A percentile compares a stretch with the other conserved stretches of the same genome.
Evolutionary conservation across 2,329 filamentous ascomycete genomes (phyloP).

Genomic region (Calycina herbarum): DNA sequence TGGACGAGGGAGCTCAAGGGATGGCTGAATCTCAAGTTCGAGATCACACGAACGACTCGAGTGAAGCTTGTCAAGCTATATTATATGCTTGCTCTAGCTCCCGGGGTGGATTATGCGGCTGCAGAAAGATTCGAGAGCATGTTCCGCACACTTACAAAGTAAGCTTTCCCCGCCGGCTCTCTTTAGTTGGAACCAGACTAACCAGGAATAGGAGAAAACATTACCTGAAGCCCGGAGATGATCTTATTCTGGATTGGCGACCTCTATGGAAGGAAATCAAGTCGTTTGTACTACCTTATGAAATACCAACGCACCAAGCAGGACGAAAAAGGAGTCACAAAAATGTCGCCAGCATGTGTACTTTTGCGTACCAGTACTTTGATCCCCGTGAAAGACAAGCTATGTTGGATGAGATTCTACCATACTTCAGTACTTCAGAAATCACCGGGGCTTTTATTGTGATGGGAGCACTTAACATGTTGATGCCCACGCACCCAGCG

Average conservation of each 20-base stretch:
- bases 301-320: conserved; percentile 67
- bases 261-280: conserved; percentile 93
- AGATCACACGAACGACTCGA: conserved; percentile 82
- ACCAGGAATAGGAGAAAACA: conserved; percentile 73
- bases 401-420: conserved; percentile 78
- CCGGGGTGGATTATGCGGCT: conserved; percentile 78
- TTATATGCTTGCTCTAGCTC: conserved; percentile 89
- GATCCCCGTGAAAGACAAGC: conserved; percentile 81
- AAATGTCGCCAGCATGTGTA: conserved; percentile 81
- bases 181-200: conserved; percentile 33
- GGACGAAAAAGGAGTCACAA: conserved; percentile 57
- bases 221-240: conserved; percentile 86
- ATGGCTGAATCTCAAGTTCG: conserved; percentile 97
- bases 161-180: conserved; percentile 40
- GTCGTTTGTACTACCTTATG: conserved; percentile 80
- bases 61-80: conserved; percentile 86
- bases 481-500: conserved; percentile 81
- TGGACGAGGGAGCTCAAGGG: conserved; percentile 96
- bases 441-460: conserved; percentile 91
- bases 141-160: conserved; percentile 96
- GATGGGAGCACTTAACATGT: conserved; percentile 79
- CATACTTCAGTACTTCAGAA: conserved; percentile 91
- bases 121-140: conserved; percentile 93
- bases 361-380: conserved; percentile 89
- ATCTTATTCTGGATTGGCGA: conserved; percentile 89